Evolutionary conservation across 2,329 filamentous ascomycete species (phyloP), one percentile per base, ranked within the genome.

Genomic region (Penicillium sp.): DNA sequence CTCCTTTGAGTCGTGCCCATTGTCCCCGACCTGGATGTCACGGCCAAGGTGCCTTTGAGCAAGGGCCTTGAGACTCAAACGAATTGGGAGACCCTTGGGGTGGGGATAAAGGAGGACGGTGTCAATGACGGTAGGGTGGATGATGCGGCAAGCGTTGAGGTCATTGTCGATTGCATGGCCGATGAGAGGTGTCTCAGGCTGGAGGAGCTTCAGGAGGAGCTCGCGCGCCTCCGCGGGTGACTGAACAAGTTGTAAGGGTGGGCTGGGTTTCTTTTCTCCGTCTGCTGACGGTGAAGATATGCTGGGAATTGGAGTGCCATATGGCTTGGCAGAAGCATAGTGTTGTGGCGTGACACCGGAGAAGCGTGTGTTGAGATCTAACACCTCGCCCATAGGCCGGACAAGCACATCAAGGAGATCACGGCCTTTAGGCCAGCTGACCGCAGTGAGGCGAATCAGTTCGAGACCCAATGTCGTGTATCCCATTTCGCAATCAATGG

Each of bases 401-500:
- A 97, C 92, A 0, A 97, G 82, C 0, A 96, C 82, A 68, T 99
- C 94, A 5, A 97, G 77, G 0, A 99, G 73, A 50, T 83, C 81
- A 50, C 86, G 82, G 19, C 90, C 89, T 9, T 81, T 78, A 0
- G 93, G 93, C 92, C 94, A 99, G 10, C 88, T 85, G 4, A 93
- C 88, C 5, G 90, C 92, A 0, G 94, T 97, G 3, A 99, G 75
- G 9, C 94, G 90, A 54, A 97, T 87, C 17, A 99, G 82, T 72
- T 99, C 94, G 61, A 97, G 78, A 0, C 95, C 94, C 47, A 88
- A 75, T 0, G 90, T 89, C 0, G 95, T 99, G 69, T 96, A 97
- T 5, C 90, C 90, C 94, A 99, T 99, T 70, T 99, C 94, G 67
- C 94, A 97, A 71, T 99, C 94, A 66, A 99, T 93, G 61, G 86